Base-by-base conservation (phyloP, 352 stramenopile genomes). In the Thalassiosira hispida region DNA sequence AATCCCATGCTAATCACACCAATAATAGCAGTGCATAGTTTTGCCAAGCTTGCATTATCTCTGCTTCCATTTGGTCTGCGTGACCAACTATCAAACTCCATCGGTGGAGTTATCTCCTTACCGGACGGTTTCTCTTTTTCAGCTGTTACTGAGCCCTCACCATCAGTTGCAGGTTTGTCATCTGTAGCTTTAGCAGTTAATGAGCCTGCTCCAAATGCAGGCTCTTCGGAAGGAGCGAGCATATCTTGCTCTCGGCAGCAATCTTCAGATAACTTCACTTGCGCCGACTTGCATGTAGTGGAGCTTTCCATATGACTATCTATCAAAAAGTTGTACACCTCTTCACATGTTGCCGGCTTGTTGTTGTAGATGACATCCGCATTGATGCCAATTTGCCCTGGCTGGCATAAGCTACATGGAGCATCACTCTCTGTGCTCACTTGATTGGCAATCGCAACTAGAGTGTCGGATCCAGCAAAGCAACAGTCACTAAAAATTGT, bases 381-480 rank as follows among this genome's bases (percentile, higher is more conserved):
- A 72, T 77, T 38, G 8, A 86, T 79, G 57, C 63, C 73, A 44
- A 78, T 66, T 72, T 83, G 44, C 6, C 64, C 79, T 29, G 55
- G 61, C 38, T 81, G 55, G 60, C 79, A 86, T 42, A 86, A 73
- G 55, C 63, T 76, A 72, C 79, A 86, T 7, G 68, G 27, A 31
- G 64, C 55, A 79, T 83, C 73, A 59, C 29, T 74, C 9, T 60
- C 53, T 4, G 64, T 40, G 11, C 8, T 64, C 47, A 52, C 66
- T 71, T 77, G 25, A 40, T 53, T 63, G 27, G 72, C 66, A 59
- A 60, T 53, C 5, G 79, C 68, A 51, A 86, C 25, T 27, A 86
- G 64, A 18, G 66, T 22, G 47, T 86, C 79, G 20, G 79, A 86
- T 16, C 79, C 79, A 77, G 79, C 79, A 78, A 86, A 86, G 29